These are phyloP conservation scores for Wilcoxina mikolae DNA, from an alignment of 495 filamentous ascomycete species.

Conservation along the genomic window DNA sequence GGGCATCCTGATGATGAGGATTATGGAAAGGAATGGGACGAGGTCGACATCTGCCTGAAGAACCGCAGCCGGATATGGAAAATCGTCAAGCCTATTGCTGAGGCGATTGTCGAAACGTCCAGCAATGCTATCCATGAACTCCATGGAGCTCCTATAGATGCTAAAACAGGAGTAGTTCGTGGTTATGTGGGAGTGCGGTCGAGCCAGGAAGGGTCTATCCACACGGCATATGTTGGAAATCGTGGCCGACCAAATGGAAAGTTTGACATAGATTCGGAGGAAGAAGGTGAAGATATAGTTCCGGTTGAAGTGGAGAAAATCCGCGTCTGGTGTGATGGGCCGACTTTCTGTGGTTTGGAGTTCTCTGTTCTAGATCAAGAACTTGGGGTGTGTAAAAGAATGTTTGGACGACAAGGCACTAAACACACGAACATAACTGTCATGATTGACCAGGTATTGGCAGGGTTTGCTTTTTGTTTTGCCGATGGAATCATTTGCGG, in stretches of 20 bases:
- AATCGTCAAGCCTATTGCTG: conserved; percentile 30
- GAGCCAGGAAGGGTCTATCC: conserved; percentile 19
- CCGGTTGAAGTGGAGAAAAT: conserved; percentile 10
- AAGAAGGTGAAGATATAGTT: conserved; percentile 9
- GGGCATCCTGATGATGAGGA: conserved; percentile 4
- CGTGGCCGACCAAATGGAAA: background rate
- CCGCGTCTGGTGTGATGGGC: conserved; percentile 25
- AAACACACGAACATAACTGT: conserved; percentile 6
- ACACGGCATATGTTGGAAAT: conserved; percentile 27
- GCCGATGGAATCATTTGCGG: conserved; percentile 21
- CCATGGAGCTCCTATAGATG: conserved; percentile 11
- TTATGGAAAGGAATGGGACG: conserved; percentile 17
- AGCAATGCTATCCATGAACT: conserved; percentile 11
- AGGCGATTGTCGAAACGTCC: conserved; percentile 28
- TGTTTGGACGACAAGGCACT: conserved; percentile 22
- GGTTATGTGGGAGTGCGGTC: conserved; percentile 26
- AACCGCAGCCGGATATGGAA: conserved; percentile 31
- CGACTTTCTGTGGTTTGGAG: conserved; percentile 23
- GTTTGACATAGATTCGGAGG: background rate
- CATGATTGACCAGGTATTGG: conserved; percentile 8
- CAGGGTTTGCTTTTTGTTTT: conserved; percentile 29
- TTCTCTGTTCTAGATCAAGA: conserved; percentile 16
- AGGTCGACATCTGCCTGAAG: conserved; percentile 27
- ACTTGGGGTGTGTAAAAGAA: background rate
- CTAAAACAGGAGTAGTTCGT: conserved; percentile 25